These are phyloP conservation scores for Lentinula novae-zelandiae DNA, from an alignment of 1,284 basidiomycete genomes.

Conservation along the genomic window DNA sequence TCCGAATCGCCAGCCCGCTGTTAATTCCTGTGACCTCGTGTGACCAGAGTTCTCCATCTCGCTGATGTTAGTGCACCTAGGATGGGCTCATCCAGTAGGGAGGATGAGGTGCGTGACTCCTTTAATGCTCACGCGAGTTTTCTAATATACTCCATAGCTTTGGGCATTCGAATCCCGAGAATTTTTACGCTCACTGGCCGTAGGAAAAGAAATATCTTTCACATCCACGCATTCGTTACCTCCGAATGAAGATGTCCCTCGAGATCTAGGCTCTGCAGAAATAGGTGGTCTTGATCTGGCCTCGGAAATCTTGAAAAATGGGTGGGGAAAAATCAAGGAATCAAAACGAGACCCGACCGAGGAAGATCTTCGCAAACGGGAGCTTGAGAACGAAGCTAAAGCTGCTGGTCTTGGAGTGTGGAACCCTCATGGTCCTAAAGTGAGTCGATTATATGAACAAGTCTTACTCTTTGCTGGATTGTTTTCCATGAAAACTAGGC, in stretches of 20 bases:
- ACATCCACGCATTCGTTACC: constrained; percentile 72
- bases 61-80: constrained; percentile 82
- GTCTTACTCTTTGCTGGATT: neutral
- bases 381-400: constrained; percentile 79
- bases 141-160: constrained; percentile 42
- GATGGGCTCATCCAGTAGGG: constrained; percentile 73
- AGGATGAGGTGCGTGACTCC: constrained; percentile 71
- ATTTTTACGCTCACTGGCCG: constrained; percentile 79
- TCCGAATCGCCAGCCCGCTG: constrained; percentile 2
- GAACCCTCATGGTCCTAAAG: constrained; percentile 82
- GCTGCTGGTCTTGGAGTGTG: constrained; percentile 79
- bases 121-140: neutral
- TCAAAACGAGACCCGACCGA: constrained; percentile 73
- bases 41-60: constrained; percentile 74
- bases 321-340: constrained; percentile 94
- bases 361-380: constrained; percentile 72
- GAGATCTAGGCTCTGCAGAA: constrained; percentile 76
- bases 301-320: constrained; percentile 75
- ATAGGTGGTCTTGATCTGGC: constrained; percentile 72
- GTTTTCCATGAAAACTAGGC: constrained; percentile 40
- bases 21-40: constrained; percentile 14
- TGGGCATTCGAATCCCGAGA: constrained; percentile 94
- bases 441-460: constrained; percentile 25
- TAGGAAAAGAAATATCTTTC: constrained; percentile 88
- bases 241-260: constrained; percentile 61